These are phyloP conservation scores for Gracilaria gracilis DNA, from an alignment of 23 red algal genomes.

Conservation along the genomic window DNA sequence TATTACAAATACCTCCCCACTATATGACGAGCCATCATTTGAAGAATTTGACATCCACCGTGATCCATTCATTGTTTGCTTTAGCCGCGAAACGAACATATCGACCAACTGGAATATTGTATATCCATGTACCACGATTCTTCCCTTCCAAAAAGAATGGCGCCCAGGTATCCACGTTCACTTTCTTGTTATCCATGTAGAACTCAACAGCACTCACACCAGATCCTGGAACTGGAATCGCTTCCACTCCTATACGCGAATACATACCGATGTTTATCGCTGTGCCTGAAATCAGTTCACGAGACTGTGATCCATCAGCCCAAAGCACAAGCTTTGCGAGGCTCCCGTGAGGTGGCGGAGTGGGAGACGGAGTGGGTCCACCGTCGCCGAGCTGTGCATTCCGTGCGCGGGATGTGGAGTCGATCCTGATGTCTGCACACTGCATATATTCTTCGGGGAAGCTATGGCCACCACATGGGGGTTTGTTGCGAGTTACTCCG, in stretches of 20 bases:
- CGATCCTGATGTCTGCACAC: slow-evolving; percentile 12
- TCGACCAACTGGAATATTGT: not conserved
- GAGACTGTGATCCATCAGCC: not conserved
- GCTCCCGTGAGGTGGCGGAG: not conserved
- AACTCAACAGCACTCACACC: not conserved
- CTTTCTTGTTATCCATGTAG: slow-evolving; percentile 16
- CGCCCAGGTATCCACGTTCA: not conserved
- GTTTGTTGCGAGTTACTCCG: slow-evolving; percentile 15
- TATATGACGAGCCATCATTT: not conserved
- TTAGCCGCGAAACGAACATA: not conserved
- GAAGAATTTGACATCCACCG: slow-evolving; percentile 3
- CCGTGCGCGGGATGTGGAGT: not conserved
- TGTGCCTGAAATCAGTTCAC: not conserved
- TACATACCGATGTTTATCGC: slow-evolving; percentile 24
- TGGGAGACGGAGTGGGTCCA: not conserved
- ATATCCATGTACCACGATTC: slow-evolving; percentile 2
- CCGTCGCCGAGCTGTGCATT: not conserved
- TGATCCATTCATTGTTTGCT: slow-evolving; percentile 12
- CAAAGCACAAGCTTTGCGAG: slow-evolving; percentile 1
- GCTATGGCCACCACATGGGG: slow-evolving; percentile 13
- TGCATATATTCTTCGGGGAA: slow-evolving; percentile 71
- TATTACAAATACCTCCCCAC: not conserved
- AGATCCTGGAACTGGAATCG: not conserved
- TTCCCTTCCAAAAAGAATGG: slow-evolving; percentile 22
- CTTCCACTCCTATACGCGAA: not conserved